Conservation (phyloP, 352 stramenopile species). For the Phytophthora syringae region DNA sequence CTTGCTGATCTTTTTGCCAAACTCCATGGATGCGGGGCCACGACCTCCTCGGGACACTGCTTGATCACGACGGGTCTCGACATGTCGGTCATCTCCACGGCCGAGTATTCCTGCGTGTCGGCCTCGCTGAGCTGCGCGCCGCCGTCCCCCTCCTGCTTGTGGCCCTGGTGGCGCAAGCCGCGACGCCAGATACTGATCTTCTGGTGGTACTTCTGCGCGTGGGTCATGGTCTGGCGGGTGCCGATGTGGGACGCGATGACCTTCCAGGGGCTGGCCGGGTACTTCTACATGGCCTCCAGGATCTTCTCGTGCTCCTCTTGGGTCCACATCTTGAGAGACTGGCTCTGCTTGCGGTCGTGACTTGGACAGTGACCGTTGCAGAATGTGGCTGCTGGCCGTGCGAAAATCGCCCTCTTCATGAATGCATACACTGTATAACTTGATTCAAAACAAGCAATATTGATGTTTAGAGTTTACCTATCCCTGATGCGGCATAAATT, state of each 20-base stretch:
- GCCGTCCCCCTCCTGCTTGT: slow-evolving; percentile 62
- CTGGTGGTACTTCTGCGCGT: slow-evolving; percentile 86
- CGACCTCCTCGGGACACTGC: slow-evolving; percentile 32
- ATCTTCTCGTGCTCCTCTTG: slow-evolving; percentile 89
- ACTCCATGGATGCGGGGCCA: slow-evolving; percentile 26
- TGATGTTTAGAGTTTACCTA: too few relatives aligned
- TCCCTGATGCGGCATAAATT: too few relatives aligned
- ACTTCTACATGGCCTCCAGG: slow-evolving; percentile 87
- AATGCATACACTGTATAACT: too few relatives aligned
- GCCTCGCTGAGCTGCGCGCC: slow-evolving; percentile 43
- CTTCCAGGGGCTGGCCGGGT: slow-evolving; percentile 83
- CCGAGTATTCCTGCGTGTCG: slow-evolving; percentile 50
- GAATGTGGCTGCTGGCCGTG: too few relatives aligned
- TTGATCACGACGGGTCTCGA: slow-evolving; percentile 47
- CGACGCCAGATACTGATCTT: slow-evolving; percentile 86
- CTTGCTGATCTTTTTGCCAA: too few relatives aligned
- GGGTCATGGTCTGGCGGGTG: slow-evolving; percentile 94
- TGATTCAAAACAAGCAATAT: too few relatives aligned
- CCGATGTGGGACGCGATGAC: slow-evolving; percentile 83
- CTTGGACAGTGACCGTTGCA: too few relatives aligned
- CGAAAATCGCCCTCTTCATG: too few relatives aligned
- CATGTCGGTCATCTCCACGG: slow-evolving; percentile 52
- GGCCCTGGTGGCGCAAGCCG: slow-evolving; percentile 78
- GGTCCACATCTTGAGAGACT: slow-evolving; percentile 88
- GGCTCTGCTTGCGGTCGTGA: slow-evolving; percentile 81